phyloP scores from a whole-genome alignment of 2,329 filamentous ascomycete genomes.

The Madurella mycetomatis region DNA sequence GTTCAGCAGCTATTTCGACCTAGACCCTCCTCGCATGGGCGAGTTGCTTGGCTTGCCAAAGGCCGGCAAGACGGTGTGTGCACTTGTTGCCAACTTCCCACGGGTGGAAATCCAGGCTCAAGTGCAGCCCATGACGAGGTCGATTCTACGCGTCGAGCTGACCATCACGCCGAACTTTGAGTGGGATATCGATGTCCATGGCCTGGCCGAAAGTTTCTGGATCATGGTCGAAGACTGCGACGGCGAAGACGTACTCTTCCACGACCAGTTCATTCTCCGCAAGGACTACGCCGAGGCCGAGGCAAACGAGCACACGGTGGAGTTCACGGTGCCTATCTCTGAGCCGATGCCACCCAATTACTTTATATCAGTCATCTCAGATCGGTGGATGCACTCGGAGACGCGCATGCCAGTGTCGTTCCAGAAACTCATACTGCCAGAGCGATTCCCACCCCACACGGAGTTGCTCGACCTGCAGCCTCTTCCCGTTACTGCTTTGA shows the following conservation, averaged over 20 bases:
- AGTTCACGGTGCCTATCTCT: constrained; percentile 93
- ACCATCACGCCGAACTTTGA: constrained; percentile 91
- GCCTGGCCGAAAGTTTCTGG: constrained; percentile 89
- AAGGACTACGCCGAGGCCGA: constrained; percentile 83
- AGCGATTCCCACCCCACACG: constrained; percentile 93
- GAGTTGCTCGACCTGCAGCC: constrained; percentile 88
- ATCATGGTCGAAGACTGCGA: constrained; percentile 96
- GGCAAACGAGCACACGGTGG: constrained; percentile 87
- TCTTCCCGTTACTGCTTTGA: constrained; percentile 81
- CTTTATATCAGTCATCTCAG: constrained; percentile 91
- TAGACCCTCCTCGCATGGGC: constrained; percentile 94
- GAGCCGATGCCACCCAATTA: constrained; percentile 99
- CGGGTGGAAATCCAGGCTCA: constrained; percentile 88
- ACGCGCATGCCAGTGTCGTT: constrained; percentile 91
- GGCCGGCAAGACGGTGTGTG: constrained; percentile 79
- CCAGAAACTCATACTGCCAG: constrained; percentile 87
- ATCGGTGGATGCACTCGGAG: constrained; percentile 98
- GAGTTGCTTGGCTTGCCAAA: constrained; percentile 88
- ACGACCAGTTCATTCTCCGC: constrained; percentile 88
- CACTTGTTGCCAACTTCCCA: constrained; percentile 86
- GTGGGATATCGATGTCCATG: constrained; percentile 90
- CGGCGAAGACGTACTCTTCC: constrained; percentile 90
- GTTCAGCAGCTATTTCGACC: constrained; percentile 90
- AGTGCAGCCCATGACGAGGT: constrained; percentile 90
- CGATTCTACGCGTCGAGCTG: constrained; percentile 84